Evolutionary conservation across 129 eudicot genomes (phyloP), one percentile per base, ranked within the genome.

Genomic region (Flaveria ramosissima): DNA sequence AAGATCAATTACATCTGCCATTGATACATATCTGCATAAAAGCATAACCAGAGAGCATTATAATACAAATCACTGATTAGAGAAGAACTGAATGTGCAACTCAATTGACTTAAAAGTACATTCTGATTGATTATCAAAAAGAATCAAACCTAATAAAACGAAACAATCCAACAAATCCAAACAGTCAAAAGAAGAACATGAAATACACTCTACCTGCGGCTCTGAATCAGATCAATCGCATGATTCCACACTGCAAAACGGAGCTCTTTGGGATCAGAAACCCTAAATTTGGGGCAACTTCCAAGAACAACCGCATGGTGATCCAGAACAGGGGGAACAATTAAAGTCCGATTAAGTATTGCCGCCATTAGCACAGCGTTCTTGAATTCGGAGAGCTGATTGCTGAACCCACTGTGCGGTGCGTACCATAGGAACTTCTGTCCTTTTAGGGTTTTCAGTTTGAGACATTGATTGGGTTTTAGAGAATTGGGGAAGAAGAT

Each of bases 321-420:
- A 91, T 94, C 98, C 52, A 93, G 81, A 74, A 93, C 85, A 23
- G 98, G 98, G 2, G 98, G 98, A 67, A 93, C 89, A 73, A 93
- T 82, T 53, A 93, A 60, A 0, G 98, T 93, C 17, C 98, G 96
- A 55, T 93, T 91, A 11, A 93, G 82, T 59, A 93, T 85, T 16
- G 82, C 88, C 14, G 97, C 82, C 84, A 91, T 81, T 19, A 94
- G 30, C 7, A 91, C 11, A 9, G 90, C 99, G 63, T 95, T 95
- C 53, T 82, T 89, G 89, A 95, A 84, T 85, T 91, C 99, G 3
- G 97, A 87, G 17, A 95, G 75, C 96, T 95, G 99, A 83, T 95
- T 95, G 88, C 97, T 95, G 89, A 91, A 95, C 27, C 99, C 99
- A 59, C 99, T 95, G 85, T 95, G 99, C 6, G 99, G 99, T 6